phyloP scores from a whole-genome alignment of 345 rosid species.

The Hibiscus syriacus region DNA sequence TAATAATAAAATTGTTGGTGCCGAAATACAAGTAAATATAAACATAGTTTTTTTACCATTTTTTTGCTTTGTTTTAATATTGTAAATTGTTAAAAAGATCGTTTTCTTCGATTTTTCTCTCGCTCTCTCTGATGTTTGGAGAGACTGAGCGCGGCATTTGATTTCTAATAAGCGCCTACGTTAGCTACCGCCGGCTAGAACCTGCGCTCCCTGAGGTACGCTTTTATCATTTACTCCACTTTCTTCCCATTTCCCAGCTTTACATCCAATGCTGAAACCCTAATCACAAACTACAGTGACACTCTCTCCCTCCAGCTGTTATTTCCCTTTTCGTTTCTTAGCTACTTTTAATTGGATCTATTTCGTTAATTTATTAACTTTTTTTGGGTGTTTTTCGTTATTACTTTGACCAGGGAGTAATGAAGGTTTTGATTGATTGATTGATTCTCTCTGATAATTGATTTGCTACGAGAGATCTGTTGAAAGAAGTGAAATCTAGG shows the following conservation, averaged over 20 bases:
- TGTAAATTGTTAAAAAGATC: too few relatives aligned
- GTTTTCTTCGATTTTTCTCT: too few relatives aligned
- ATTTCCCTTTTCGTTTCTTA: neutral
- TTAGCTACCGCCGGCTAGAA: too few relatives aligned
- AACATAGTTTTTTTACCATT: too few relatives aligned
- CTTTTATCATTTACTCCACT: too few relatives aligned
- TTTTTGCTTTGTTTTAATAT: too few relatives aligned
- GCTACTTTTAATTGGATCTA: neutral
- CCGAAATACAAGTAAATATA: too few relatives aligned
- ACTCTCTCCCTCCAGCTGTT: neutral
- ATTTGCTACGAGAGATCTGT: constrained; percentile 1
- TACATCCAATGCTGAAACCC: neutral
- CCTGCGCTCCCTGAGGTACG: neutral
- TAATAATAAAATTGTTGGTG: too few relatives aligned
- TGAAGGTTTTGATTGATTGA: neutral
- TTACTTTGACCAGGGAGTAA: neutral
- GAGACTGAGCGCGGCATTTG: too few relatives aligned
- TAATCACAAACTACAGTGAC: neutral
- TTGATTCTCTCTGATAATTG: neutral
- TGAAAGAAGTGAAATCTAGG: constrained; percentile 5
- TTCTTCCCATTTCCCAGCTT: neutral
- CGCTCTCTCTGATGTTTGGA: too few relatives aligned
- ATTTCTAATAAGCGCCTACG: too few relatives aligned
- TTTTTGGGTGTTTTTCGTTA: neutral
- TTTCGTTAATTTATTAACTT: neutral